Percentiles rank a stretch among this genome's conserved stretches.
Conservation (phyloP, 2,329 filamentous ascomycete genomes). For the Sordariomycetes sp. region DNA sequence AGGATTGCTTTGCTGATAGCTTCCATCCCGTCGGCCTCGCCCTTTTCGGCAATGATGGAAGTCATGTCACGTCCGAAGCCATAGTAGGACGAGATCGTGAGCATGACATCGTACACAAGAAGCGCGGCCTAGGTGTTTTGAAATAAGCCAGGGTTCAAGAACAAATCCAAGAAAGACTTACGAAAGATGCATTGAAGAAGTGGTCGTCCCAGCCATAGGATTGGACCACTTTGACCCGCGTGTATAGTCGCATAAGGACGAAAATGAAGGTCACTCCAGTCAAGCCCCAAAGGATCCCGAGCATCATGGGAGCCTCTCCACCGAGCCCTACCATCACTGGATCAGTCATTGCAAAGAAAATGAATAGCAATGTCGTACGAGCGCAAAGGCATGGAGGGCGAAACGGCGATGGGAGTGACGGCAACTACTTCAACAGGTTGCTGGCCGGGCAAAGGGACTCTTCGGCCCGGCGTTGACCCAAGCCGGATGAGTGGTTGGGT, state of each 20-base stretch:
- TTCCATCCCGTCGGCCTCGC: not conserved
- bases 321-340: too few species aligned
- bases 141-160: not conserved
- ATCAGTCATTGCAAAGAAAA: too few species aligned
- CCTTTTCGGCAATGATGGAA: not conserved
- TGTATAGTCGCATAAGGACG: conserved; percentile 23
- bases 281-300: conserved; percentile 9
- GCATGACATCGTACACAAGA: conserved; percentile 12
- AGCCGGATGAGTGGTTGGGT: too few species aligned
- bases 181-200: conserved; percentile 18
- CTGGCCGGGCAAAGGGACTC: too few species aligned
- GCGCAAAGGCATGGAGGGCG: too few species aligned
- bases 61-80: conserved; percentile 19
- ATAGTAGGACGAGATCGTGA: conserved; percentile 14
- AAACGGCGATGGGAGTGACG: too few species aligned
- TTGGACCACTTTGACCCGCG: conserved; percentile 15
- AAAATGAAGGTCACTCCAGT: conserved; percentile 14
- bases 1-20: conserved; percentile 2
- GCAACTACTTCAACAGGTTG: too few species aligned
- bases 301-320: not conserved
- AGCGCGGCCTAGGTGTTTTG: conserved; percentile 3
- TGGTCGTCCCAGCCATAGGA: conserved; percentile 20
- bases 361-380: too few species aligned
- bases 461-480: too few species aligned
- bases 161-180: conserved; percentile 12